A percentile compares a stretch with the other conserved stretches of the same genome.
Conservation (phyloP, 129 eudicot genomes). For the Centella asiatica region DNA sequence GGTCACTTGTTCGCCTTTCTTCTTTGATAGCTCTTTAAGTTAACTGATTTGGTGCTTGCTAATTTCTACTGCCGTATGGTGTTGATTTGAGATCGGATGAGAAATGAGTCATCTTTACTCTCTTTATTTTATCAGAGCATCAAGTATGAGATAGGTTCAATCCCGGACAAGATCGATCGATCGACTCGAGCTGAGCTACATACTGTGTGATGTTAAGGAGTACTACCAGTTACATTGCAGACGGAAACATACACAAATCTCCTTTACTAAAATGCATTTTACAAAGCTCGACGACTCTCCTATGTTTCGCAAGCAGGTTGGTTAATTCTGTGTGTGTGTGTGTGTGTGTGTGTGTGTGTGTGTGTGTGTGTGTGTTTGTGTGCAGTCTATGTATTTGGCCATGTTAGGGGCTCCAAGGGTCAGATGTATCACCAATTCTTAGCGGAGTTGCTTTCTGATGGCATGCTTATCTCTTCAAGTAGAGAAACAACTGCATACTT, state of each 20-base stretch:
- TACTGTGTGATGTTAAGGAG: slow-evolving; percentile 12
- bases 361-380: background rate
- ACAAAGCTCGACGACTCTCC: slow-evolving; percentile 98
- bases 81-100: slow-evolving; percentile 23
- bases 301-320: slow-evolving; percentile 96
- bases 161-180: background rate
- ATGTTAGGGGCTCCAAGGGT: background rate
- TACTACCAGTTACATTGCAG: background rate
- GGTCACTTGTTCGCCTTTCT: background rate
- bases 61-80: background rate
- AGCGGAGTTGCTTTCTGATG: too few species aligned
- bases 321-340: slow-evolving; percentile 2
- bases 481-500: too few species aligned
- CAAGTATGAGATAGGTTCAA: background rate
- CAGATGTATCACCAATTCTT: too few species aligned
- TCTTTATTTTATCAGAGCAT: background rate
- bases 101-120: slow-evolving; percentile 27
- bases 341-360: background rate
- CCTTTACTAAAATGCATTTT: slow-evolving; percentile 59
- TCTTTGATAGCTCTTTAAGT: too few species aligned
- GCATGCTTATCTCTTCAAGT: too few species aligned
- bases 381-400: background rate
- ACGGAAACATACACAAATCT: background rate
- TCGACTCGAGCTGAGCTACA: slow-evolving; percentile 8
- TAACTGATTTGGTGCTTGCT: too few species aligned